These are phyloP conservation scores for Xylariomycetidae sp. DNA, from an alignment of 2,329 filamentous ascomycete genomes.

Conservation along the genomic window DNA sequence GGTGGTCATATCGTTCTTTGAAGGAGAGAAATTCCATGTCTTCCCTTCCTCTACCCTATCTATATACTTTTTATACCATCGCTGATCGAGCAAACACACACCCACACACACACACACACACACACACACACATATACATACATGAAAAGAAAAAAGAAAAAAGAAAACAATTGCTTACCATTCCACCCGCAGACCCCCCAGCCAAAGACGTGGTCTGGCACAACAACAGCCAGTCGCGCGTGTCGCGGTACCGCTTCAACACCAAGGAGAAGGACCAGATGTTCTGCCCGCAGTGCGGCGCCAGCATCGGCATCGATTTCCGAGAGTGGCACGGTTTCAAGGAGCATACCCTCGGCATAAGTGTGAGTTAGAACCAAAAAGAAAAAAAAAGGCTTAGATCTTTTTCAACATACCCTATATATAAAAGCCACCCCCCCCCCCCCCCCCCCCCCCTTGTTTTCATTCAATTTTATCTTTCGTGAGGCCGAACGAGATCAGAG, in stretches of 20 bases:
- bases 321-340: slow-evolving; percentile 16
- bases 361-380: too few relatives aligned
- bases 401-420: too few relatives aligned
- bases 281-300: slow-evolving; percentile 43
- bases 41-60: too few relatives aligned
- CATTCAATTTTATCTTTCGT: not conserved
- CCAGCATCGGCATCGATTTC: slow-evolving; percentile 44
- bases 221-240: slow-evolving; percentile 31
- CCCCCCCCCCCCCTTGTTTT: not conserved
- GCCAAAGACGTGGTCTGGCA: slow-evolving; percentile 39
- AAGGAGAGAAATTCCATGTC: too few relatives aligned
- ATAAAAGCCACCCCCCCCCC: not conserved
- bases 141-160: not conserved
- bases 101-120: too few relatives aligned
- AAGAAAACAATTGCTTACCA: too few relatives aligned
- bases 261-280: slow-evolving; percentile 43
- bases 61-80: too few relatives aligned
- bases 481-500: not conserved
- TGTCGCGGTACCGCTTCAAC: slow-evolving; percentile 40
- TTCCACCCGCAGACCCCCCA: slow-evolving; percentile 36
- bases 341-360: slow-evolving; percentile 37
- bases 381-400: too few relatives aligned
- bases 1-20: too few relatives aligned
- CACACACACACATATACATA: too few relatives aligned
- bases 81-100: too few relatives aligned